phyloP scores from a whole-genome alignment of 2,329 filamentous ascomycete species.

The Immersiporthe knoxdaviesiana region DNA sequence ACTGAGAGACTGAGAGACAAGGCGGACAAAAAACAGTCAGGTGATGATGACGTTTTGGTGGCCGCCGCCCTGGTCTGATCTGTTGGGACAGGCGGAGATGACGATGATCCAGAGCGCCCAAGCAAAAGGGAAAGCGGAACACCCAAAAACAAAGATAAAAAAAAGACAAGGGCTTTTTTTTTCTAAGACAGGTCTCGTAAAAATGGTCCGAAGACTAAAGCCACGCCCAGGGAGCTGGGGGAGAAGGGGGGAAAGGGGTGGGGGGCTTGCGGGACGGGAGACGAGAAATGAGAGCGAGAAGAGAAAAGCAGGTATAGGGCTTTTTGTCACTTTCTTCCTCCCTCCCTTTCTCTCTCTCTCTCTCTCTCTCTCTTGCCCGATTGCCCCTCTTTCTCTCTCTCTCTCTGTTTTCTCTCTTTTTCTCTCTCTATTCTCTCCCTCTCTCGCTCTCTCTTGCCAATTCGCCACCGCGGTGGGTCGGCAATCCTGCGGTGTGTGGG shows the following conservation, averaged over 20 bases:
- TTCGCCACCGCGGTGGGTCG: slow-evolving; percentile 4
- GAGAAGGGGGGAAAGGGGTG: too few species aligned
- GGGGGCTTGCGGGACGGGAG: too few species aligned
- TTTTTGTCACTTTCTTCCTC: neutral
- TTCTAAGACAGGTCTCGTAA: slow-evolving; percentile 11
- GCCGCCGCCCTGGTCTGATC: neutral
- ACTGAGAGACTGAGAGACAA: neutral
- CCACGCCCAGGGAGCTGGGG: neutral
- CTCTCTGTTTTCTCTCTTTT: neutral
- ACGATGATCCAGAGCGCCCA: neutral
- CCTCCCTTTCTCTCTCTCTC: too few species aligned
- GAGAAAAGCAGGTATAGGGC: neutral
- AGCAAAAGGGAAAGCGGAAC: neutral
- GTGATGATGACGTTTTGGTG: neutral
- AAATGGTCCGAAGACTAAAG: neutral
- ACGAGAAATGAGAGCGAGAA: neutral
- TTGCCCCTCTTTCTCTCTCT: neutral
- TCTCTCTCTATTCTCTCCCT: neutral
- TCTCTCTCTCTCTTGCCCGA: too few species aligned
- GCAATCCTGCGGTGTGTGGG: neutral
- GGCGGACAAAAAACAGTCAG: neutral
- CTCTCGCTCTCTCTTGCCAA: neutral
- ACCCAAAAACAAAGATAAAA: too few species aligned
- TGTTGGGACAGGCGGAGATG: neutral
- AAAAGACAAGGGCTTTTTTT: neutral